Evolutionary conservation across 225 moss, liverwort and hornwort genomes (phyloP), one percentile per base, ranked within the genome.

Genomic region (Straminergon stramineum): DNA sequence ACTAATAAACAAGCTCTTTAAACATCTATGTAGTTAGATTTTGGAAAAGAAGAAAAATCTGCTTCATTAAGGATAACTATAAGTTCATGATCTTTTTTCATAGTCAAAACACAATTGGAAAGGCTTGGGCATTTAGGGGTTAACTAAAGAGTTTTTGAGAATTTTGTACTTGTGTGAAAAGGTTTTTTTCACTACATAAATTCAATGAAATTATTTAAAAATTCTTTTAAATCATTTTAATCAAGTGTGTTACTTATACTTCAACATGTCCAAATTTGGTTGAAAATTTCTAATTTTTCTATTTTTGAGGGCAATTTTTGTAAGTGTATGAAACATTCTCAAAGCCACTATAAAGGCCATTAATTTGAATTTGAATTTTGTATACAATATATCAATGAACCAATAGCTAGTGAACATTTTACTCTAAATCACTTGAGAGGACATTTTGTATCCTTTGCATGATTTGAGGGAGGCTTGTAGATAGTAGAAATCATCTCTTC

Each of bases 331-430:
- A 41, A 70, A 70, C 0, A 39, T 70, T 39, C 39, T 39, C 39
- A 41, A 0, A 37, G 24, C 0, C 1, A 23, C 4, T 39, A 23
- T 14, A 24, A 69, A 13, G 12, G 6, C 9, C 1, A 1, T 0
- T 37, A 4, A 69, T 37, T n/a, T 69, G n/a, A 11, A 21, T 69
- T n/a, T 69, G 69, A 69, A 39, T n/a, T n/a, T 39, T n/a, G 13
- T 22, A n/a, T 20, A 0, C 4, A 2, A 21, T 68, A 19, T 21
- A 37, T 68, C 12, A 68, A 69, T 69, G 11, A 68, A 68, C 11
- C 69, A 69, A n/a, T n/a, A n/a, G 4, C 19, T 35, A 19, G 19
- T 66, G 10, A 66, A 67, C 2, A 34, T 66, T 66, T 66, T 2
- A 19, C 10, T 3, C 10, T 66, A 10, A 34, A 35, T 18, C 1